Evolutionary conservation across 306 rosid species (phyloP).

Genomic region (Echinosophora koreensis): DNA sequence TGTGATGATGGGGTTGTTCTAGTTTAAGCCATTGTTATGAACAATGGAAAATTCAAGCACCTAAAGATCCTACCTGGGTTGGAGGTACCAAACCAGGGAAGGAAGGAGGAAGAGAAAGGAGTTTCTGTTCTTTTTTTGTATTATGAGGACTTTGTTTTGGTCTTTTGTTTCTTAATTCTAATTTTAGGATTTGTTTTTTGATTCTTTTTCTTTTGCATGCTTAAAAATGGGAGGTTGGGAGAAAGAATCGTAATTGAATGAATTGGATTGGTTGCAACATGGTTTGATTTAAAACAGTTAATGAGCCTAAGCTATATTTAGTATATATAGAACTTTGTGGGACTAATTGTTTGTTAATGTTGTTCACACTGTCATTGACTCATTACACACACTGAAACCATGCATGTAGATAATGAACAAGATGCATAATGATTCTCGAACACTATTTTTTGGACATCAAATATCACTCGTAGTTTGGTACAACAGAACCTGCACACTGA

Average conservation of each 20-base stretch:
- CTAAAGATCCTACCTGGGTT: slow-evolving; percentile 51
- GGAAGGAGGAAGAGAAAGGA: slow-evolving; percentile 20
- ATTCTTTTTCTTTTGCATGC: not conserved
- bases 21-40: slow-evolving; percentile 24
- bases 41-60: slow-evolving; percentile 39
- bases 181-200: not conserved
- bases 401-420: not conserved
- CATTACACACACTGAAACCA: slow-evolving; percentile 19
- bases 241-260: slow-evolving; percentile 48
- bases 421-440: too few relatives aligned
- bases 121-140: slow-evolving; percentile 24
- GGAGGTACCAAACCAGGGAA: slow-evolving; percentile 56
- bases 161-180: slow-evolving; percentile 22
- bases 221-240: slow-evolving; percentile 48
- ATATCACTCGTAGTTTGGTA: too few relatives aligned
- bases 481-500: too few relatives aligned
- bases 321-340: slow-evolving; percentile 34
- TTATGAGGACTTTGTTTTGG: slow-evolving; percentile 17
- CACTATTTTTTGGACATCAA: too few relatives aligned
- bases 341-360: not conserved
- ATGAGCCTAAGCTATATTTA: slow-evolving; percentile 35
- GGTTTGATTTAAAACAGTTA: slow-evolving; percentile 10
- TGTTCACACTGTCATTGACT: not conserved
- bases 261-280: slow-evolving; percentile 35
- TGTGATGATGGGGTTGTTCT: not conserved